These are phyloP conservation scores for Waltergamsia citrina DNA, from an alignment of 2,329 filamentous ascomycete genomes.

Conservation along the genomic window DNA sequence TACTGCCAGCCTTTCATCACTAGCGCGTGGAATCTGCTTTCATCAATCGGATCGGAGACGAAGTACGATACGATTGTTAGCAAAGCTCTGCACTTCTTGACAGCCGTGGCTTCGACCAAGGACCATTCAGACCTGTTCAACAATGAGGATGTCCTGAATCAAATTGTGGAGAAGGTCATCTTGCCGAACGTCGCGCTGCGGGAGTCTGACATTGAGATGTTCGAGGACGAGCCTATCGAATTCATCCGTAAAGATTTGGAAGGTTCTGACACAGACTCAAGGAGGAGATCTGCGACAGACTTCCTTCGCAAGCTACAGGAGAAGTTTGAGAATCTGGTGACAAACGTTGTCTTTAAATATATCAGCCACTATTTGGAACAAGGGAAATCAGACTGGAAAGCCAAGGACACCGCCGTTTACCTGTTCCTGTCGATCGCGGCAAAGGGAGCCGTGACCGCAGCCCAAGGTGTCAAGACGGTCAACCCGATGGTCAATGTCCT, in stretches of 20 bases:
- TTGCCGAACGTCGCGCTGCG: constrained; percentile 85
- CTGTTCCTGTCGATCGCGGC: constrained; percentile 91
- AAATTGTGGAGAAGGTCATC: constrained; percentile 93
- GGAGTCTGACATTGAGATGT: constrained; percentile 89
- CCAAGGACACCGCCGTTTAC: constrained; percentile 97
- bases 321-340: constrained; percentile 79
- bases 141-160: constrained; percentile 64
- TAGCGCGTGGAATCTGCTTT: constrained; percentile 85
- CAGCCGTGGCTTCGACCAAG: constrained; percentile 70
- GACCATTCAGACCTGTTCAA: constrained; percentile 82
- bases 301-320: constrained; percentile 85
- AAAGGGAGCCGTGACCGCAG: constrained; percentile 78
- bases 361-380: constrained; percentile 80
- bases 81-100: constrained; percentile 89
- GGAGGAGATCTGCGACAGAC: constrained; percentile 85
- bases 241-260: constrained; percentile 94
- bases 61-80: constrained; percentile 94
- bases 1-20: constrained; percentile 78
- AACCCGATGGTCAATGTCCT: constrained; percentile 84
- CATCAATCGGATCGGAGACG: constrained; percentile 73
- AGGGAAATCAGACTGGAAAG: constrained; percentile 80
- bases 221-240: constrained; percentile 98
- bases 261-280: constrained; percentile 90
- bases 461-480: constrained; percentile 82
- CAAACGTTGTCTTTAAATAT: constrained; percentile 77